Conservation (phyloP, 306 rosid species). For the Spatholobus suberectus region DNA sequence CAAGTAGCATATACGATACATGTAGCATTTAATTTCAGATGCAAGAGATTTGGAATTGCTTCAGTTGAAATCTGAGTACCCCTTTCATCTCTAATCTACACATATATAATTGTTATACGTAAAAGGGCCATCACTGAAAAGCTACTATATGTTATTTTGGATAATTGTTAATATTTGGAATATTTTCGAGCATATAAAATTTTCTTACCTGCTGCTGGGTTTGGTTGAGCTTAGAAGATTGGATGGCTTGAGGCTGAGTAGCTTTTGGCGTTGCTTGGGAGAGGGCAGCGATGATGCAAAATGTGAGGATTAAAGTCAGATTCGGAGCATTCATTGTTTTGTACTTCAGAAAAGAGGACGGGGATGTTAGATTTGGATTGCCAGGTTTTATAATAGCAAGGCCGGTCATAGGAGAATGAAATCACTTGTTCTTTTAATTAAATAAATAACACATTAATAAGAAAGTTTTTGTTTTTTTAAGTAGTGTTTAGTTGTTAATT, state of each 20-base stretch:
- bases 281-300: conserved; percentile 15
- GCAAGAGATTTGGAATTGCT: background rate
- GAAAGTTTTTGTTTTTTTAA: no score
- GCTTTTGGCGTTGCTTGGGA: conserved; percentile 43
- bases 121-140: no score
- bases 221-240: conserved; percentile 51
- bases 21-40: background rate
- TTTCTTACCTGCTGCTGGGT: conserved; percentile 45
- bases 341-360: background rate
- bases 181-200: background rate
- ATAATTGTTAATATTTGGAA: no score
- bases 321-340: conserved; percentile 20
- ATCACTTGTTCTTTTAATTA: background rate
- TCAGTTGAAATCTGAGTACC: conserved; percentile 1
- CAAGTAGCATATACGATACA: background rate
- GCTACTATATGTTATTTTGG: no score
- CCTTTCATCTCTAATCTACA: background rate
- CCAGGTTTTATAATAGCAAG: background rate
- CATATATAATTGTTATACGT: no score
- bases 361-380: background rate
- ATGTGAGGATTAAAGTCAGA: background rate
- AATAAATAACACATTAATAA: no score
- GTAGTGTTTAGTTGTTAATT: background rate
- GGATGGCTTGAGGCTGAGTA: conserved; percentile 47
- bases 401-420: no score